Conservation (phyloP, 768 basidiomycete species). For the Leccinum disarticulatum region DNA sequence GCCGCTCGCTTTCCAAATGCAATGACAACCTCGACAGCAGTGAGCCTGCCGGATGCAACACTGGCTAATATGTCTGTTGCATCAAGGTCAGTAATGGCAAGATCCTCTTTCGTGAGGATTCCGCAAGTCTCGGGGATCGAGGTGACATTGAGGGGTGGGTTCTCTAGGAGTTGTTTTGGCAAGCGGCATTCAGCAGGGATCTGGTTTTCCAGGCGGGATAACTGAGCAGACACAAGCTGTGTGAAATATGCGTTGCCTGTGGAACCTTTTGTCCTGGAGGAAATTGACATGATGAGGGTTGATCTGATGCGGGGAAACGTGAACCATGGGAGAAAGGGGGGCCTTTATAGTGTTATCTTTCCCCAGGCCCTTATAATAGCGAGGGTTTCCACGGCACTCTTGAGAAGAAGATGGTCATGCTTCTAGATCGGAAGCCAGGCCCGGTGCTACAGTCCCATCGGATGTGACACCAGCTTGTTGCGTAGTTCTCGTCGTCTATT, state of each 20-base stretch:
- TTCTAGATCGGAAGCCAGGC: background rate
- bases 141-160: conserved; percentile 34
- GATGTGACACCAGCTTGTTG: background rate
- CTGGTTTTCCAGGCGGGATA: conserved; percentile 22
- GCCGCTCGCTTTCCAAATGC: conserved; percentile 53
- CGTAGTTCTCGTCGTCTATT: background rate
- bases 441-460: background rate
- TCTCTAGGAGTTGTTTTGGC: conserved; percentile 15
- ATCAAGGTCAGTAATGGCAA: conserved; percentile 37
- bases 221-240: conserved; percentile 18
- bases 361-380: background rate
- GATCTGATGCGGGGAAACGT: background rate
- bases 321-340: background rate
- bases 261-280: conserved; percentile 22
- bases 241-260: conserved; percentile 23
- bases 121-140: conserved; percentile 33
- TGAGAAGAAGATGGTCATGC: background rate
- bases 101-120: conserved; percentile 32
- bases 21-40: conserved; percentile 39
- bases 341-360: background rate
- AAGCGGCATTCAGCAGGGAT: conserved; percentile 25
- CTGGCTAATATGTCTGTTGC: conserved; percentile 33
- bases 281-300: conserved; percentile 17
- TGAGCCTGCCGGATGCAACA: conserved; percentile 31
- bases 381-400: background rate